Conservation (phyloP, 257 asterid genomes). For the Lithospermum erythrorhizon region DNA sequence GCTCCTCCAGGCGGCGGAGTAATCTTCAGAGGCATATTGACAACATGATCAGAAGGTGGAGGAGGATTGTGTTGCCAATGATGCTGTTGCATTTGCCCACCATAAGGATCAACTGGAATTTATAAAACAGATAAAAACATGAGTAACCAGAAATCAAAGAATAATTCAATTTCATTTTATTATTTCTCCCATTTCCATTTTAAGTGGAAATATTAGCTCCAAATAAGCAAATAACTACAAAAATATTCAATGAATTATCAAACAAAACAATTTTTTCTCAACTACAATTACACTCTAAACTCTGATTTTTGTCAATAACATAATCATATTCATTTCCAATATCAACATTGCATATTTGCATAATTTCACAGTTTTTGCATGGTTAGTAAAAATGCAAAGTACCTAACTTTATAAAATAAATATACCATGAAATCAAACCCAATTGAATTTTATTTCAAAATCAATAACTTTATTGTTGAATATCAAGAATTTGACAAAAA, state of each 20-base stretch:
- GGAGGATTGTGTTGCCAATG: slow-evolving; percentile 26
- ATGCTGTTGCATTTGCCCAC: slow-evolving; percentile 11
- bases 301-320: not conserved
- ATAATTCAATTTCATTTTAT: too few relatives aligned
- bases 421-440: not conserved
- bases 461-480: not conserved
- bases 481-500: not conserved
- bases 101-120: slow-evolving; percentile 40
- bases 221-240: too few relatives aligned
- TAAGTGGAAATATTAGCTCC: too few relatives aligned
- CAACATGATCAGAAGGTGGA: slow-evolving; percentile 15
- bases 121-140: not conserved
- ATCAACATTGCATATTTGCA: too few relatives aligned
- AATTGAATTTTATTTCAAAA: not conserved
- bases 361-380: too few relatives aligned
- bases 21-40: slow-evolving; percentile 14
- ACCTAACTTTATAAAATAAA: not conserved
- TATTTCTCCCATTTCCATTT: too few relatives aligned
- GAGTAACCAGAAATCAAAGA: not conserved
- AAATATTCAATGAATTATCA: too few relatives aligned
- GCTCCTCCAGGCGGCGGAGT: slow-evolving; percentile 18
- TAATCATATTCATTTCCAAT: not conserved
- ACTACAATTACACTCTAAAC: too few relatives aligned
- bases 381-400: not conserved
- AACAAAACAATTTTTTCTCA: too few relatives aligned